These are phyloP conservation scores for Cercospora canescens DNA, from an alignment of 2,329 filamentous ascomycete species.

Conservation along the genomic window DNA sequence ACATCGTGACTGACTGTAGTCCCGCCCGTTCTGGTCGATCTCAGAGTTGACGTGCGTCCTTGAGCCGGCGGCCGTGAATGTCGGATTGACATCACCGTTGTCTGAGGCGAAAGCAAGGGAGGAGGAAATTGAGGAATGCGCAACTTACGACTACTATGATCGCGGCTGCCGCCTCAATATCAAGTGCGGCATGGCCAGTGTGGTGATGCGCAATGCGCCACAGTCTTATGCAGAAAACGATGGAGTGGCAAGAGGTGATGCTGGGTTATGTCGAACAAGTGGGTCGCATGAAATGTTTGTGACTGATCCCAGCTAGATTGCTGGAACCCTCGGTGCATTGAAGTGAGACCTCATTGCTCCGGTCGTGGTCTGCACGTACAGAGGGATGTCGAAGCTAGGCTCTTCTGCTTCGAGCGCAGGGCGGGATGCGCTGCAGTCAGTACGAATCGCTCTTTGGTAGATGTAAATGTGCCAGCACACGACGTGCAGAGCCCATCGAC, in stretches of 20 bases:
- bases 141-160: neutral
- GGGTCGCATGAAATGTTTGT: constrained; percentile 1
- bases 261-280: constrained; percentile 8
- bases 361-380: neutral
- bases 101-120: constrained; percentile 10
- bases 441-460: neutral
- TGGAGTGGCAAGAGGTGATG: constrained; percentile 14
- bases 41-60: constrained; percentile 11
- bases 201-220: neutral
- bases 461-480: neutral
- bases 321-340: neutral
- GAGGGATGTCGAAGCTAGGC: neutral
- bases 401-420: neutral
- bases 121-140: constrained; percentile 7
- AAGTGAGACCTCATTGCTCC: neutral
- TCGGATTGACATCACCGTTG: constrained; percentile 16
- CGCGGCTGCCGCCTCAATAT: neutral
- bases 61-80: constrained; percentile 7
- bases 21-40: constrained; percentile 11
- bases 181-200: constrained; percentile 7
- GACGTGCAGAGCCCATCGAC: neutral
- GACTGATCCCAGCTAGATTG: constrained; percentile 7
- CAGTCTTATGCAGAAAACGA: neutral
- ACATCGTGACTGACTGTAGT: constrained; percentile 16
- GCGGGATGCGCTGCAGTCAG: no score